Conservation (phyloP, 108 stramenopile genomes). For the Cyclotella atomus region DNA sequence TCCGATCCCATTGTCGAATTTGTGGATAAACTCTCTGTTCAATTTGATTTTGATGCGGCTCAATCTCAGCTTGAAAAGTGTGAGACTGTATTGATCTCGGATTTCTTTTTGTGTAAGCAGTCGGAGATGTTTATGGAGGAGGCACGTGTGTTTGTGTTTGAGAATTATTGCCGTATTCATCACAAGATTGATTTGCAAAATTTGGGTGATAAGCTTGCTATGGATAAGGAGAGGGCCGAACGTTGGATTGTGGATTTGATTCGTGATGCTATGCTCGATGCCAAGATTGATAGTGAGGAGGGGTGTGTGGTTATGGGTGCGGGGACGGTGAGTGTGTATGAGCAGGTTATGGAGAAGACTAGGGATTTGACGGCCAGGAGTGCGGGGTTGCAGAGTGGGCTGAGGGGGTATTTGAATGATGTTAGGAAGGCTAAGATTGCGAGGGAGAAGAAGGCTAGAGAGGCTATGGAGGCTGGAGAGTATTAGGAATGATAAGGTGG, state of each 20-base stretch:
- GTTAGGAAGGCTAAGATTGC: constrained; percentile 68
- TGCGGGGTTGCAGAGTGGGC: constrained; percentile 69
- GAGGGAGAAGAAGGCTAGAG: constrained; percentile 51
- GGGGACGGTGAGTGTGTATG: constrained; percentile 74
- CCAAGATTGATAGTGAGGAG: constrained; percentile 95
- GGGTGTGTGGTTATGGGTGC: constrained; percentile 96
- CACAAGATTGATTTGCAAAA: constrained; percentile 95
- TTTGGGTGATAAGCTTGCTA: constrained; percentile 94
- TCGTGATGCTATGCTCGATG: constrained; percentile 91
- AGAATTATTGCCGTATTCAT: constrained; percentile 99
- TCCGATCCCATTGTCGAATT: constrained; percentile 98
- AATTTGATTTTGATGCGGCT: constrained; percentile 98
- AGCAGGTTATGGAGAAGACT: constrained; percentile 97
- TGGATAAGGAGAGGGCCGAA: constrained; percentile 94
- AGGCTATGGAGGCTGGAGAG: constrained; percentile 8
- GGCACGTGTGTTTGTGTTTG: constrained; percentile 98
- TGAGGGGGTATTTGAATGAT: constrained; percentile 70
- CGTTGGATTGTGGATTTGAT: constrained; percentile 99
- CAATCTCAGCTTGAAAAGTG: constrained; percentile 89
- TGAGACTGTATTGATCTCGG: constrained; percentile 84
- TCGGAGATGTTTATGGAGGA: constrained; percentile 97
- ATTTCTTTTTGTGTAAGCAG: constrained; percentile 97
- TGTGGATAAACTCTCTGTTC: constrained; percentile 94
- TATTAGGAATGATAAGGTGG: background rate
- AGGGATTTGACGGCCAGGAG: constrained; percentile 90